Base-by-base conservation (phyloP, 768 basidiomycete genomes). In the Botryobasidium botryosum region DNA sequence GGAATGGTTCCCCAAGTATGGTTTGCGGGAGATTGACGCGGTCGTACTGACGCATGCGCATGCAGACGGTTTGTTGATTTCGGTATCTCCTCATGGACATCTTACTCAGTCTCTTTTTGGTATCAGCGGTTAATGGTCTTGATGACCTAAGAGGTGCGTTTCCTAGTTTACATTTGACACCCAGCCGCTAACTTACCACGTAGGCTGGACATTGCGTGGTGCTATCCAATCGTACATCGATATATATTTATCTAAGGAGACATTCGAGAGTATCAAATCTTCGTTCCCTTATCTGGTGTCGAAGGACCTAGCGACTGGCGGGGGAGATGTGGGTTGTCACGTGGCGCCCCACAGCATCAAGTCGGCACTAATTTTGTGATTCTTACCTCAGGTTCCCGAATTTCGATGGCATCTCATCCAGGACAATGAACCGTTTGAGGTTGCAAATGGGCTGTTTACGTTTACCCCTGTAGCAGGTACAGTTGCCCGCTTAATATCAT, bases 1-100 rank as follows among this genome's bases (percentile, higher is more conserved):
- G 27, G 49, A 48, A 21, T 47, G 35, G 36, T 75, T 77, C 54
- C 83, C 84, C 1, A 75, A 75, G 57, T 77, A 79, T 57, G 75
- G 74, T 3, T 61, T 92, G 35, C 66, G 86, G 52, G 62, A 66
- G 49, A 77, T 81, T 44, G 76, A 82, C 52, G 77, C 73, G 33
- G 67, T 92, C 7, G 63, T 94, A 13, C 73, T 92, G 33, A 90
- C 86, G 0, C 87, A 91, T 60, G 76, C 83, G 6, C 88, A 91
- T 62, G 81, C 84, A 29, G 84, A 86, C 61, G 82, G 72, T 71
- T 41, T 42, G 62, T 53, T 20, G 45, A 3, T 10, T 29, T 25
- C 27, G 33, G 25, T 20, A 8, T 23, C 3, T 8, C 23, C 25
- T 6, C 23, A 17, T 18, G 1, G 3, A 7, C 23, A 4, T 40